These are phyloP conservation scores for Centaurea solstitialis DNA, from an alignment of 129 eudicot genomes.

Conservation along the genomic window DNA sequence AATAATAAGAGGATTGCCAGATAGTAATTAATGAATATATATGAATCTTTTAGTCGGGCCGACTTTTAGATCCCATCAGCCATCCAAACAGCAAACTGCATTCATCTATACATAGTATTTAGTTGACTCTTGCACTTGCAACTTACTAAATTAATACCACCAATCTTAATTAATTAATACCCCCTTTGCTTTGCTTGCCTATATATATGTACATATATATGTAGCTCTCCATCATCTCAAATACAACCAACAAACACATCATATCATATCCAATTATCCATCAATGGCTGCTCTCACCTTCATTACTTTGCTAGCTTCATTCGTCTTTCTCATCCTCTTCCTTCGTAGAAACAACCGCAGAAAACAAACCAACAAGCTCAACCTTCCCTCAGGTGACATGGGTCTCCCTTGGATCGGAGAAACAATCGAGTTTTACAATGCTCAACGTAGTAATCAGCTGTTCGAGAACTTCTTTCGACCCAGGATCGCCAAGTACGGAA, in stretches of 20 bases:
- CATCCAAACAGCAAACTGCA: conserved; percentile 9
- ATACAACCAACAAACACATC: conserved; percentile 8
- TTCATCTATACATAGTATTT: background rate
- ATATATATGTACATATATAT: conserved; percentile 5
- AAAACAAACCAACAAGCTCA: conserved; percentile 22
- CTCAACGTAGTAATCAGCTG: conserved; percentile 55
- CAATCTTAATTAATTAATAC: conserved; percentile 10
- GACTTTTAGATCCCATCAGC: conserved; percentile 36
- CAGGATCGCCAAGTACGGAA: conserved; percentile 52
- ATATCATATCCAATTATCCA: too few species aligned
- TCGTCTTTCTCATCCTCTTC: conserved; percentile 29
- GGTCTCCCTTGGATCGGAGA: conserved; percentile 89
- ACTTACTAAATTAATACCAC: conserved; percentile 26
- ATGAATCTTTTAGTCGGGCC: conserved; percentile 36
- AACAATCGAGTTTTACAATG: conserved; percentile 65
- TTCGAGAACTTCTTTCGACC: conserved; percentile 66
- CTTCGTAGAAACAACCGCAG: conserved; percentile 11
- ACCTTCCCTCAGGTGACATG: conserved; percentile 63
- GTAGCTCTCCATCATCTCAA: conserved; percentile 3
- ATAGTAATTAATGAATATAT: too few species aligned
- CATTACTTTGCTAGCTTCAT: background rate
- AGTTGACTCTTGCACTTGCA: conserved; percentile 35
- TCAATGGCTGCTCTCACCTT: conserved; percentile 13
- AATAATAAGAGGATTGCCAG: too few species aligned
- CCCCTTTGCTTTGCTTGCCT: background rate